These are phyloP conservation scores for Cryphonectria naterciae DNA, from an alignment of 2,329 filamentous ascomycete genomes.

Conservation along the genomic window DNA sequence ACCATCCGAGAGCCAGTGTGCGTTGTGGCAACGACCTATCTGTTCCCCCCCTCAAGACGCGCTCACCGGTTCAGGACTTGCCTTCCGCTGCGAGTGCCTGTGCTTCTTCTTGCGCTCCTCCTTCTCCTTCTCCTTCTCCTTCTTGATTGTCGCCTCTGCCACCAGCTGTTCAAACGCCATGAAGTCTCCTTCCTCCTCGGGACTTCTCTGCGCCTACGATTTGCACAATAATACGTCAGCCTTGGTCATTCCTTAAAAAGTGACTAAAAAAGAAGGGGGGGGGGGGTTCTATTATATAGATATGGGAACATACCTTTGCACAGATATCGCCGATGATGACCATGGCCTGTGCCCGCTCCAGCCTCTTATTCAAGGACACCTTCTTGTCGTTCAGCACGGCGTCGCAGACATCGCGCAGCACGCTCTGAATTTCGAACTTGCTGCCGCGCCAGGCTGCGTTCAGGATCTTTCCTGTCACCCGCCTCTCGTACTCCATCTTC, in stretches of 20 bases:
- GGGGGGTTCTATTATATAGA: not conserved
- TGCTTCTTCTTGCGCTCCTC: slow-evolving; percentile 51
- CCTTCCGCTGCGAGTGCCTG: slow-evolving; percentile 19
- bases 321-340: slow-evolving; percentile 89
- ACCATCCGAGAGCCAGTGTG: not conserved
- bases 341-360: slow-evolving; percentile 89
- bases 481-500: slow-evolving; percentile 91
- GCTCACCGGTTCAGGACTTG: slow-evolving; percentile 17
- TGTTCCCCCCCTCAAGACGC: slow-evolving; percentile 7
- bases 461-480: slow-evolving; percentile 96
- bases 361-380: slow-evolving; percentile 78
- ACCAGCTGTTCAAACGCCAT: slow-evolving; percentile 99
- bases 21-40: not conserved
- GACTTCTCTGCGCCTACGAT: slow-evolving; percentile 77
- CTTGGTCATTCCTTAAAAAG: not conserved
- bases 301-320: slow-evolving; percentile 66
- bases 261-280: too few relatives aligned
- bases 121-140: slow-evolving; percentile 71
- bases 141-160: slow-evolving; percentile 93
- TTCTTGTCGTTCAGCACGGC: slow-evolving; percentile 78
- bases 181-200: slow-evolving; percentile 97
- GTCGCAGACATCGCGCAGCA: slow-evolving; percentile 93
- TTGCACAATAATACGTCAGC: slow-evolving; percentile 27
- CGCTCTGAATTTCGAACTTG: slow-evolving; percentile 97
- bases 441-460: slow-evolving; percentile 94